Percentiles rank a stretch among this genome's conserved stretches.
Evolutionary conservation across 2,329 filamentous ascomycete species (phyloP).

Genomic region (Neofusicoccum ribis): DNA sequence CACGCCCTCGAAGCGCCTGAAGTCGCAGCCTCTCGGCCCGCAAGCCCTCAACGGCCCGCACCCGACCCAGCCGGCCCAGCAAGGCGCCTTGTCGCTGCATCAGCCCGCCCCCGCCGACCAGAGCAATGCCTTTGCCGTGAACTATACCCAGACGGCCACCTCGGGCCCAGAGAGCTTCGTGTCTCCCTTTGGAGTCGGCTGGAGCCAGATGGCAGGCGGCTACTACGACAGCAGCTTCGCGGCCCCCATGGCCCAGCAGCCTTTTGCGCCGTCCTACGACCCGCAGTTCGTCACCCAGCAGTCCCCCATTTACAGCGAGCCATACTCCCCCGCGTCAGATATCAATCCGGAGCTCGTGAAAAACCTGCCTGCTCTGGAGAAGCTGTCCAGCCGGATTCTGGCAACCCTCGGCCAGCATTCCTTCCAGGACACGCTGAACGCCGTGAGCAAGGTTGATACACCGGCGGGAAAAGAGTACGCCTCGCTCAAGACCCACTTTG

Average conservation of each 20-base stretch:
- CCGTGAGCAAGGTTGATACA: conserved; percentile 57
- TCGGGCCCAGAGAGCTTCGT: conserved; percentile 10
- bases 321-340: conserved; percentile 4
- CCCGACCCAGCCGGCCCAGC: not conserved
- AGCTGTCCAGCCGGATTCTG: conserved; percentile 60
- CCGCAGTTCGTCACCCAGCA: conserved; percentile 6
- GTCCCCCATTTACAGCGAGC: conserved; percentile 17
- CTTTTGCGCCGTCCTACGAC: conserved; percentile 15
- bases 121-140: conserved; percentile 18
- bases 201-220: conserved; percentile 10
- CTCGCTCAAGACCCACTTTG: conserved; percentile 62
- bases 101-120: conserved; percentile 5
- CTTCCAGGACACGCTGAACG: conserved; percentile 57
- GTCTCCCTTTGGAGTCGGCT: conserved; percentile 4
- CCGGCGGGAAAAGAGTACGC: conserved; percentile 62
- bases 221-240: conserved; percentile 14
- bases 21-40: conserved; percentile 16
- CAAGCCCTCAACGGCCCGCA: conserved; percentile 2
- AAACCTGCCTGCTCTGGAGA: conserved; percentile 1
- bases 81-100: not conserved
- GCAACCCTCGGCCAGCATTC: conserved; percentile 58
- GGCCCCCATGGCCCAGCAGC: conserved; percentile 4
- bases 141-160: conserved; percentile 9
- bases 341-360: conserved; percentile 2
- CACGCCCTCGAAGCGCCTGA: conserved; percentile 15